phyloP scores from a whole-genome alignment of 306 rosid genomes.

The Acacia melanoxylon region DNA sequence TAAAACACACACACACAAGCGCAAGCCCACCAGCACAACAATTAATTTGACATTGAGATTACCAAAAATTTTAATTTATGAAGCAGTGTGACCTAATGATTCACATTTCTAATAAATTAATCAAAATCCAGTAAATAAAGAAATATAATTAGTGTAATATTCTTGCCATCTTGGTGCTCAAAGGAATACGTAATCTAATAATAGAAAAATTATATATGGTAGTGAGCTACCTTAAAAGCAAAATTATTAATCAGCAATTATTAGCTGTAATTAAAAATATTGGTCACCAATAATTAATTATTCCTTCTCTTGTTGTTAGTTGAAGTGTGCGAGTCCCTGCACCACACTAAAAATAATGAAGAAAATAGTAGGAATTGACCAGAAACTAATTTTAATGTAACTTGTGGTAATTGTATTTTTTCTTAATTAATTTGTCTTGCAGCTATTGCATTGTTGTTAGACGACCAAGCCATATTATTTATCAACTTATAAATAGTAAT shows the following conservation, averaged over 20 bases:
- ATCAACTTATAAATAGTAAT: too few species aligned
- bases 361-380: neutral
- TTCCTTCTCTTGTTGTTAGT: neutral
- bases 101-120: neutral
- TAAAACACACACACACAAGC: too few species aligned
- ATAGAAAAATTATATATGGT: neutral
- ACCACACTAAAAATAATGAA: neutral
- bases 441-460: neutral
- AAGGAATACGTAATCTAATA: neutral
- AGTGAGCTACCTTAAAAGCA: neutral
- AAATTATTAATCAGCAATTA: neutral
- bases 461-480: too few species aligned
- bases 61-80: neutral
- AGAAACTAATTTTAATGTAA: neutral
- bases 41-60: neutral
- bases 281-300: neutral
- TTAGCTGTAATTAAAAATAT: neutral
- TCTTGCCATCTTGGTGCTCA: too few species aligned
- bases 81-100: neutral
- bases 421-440: neutral
- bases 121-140: neutral
- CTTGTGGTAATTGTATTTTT: neutral
- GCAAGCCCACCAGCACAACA: too few species aligned
- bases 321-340: neutral
- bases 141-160: too few species aligned